Evolutionary conservation across 176 grass and related monocot species (phyloP).

Genomic region (Hsuehochloa calcarea): DNA sequence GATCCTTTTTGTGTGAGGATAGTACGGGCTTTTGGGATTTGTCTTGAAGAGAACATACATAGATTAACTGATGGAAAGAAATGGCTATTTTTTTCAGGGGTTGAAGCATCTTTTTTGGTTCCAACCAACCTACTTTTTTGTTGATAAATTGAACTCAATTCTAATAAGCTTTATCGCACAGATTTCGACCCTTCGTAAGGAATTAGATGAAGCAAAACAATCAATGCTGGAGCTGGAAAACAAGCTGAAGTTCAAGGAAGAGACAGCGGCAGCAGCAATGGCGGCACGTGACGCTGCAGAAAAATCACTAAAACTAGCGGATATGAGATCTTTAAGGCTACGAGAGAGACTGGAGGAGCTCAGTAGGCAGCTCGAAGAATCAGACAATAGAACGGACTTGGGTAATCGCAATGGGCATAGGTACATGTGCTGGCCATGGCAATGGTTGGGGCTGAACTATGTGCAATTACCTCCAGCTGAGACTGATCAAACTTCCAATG

Average conservation of each 20-base stretch:
- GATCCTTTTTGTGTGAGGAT: background rate
- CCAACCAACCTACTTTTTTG: background rate
- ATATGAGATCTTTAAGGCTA: conserved; percentile 67
- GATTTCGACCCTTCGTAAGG: conserved; percentile 69
- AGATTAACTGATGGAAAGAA: background rate
- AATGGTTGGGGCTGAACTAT: conserved; percentile 88
- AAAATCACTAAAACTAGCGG: conserved; percentile 76
- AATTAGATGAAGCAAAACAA: conserved; percentile 78
- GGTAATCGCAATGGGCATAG: conserved; percentile 43
- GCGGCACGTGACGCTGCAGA: conserved; percentile 74
- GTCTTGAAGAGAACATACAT: background rate
- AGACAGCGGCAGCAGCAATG: conserved; percentile 80
- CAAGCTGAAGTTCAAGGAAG: conserved; percentile 98
- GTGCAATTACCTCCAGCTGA: conserved; percentile 49
- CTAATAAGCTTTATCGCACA: conserved; percentile 26
- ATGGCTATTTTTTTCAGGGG: background rate
- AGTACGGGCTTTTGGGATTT: background rate
- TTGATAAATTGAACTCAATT: background rate
- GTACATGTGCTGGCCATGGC: conserved; percentile 97
- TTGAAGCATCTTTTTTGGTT: background rate
- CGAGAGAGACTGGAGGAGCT: conserved; percentile 84
- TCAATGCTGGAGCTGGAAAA: conserved; percentile 71
- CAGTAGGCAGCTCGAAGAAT: conserved; percentile 74
- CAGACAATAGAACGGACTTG: conserved; percentile 38
- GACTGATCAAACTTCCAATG: conserved; percentile 51